Evolutionary conservation across 2,329 filamentous ascomycete species (phyloP).

Genomic region (Talaromyces amestolkiae): DNA sequence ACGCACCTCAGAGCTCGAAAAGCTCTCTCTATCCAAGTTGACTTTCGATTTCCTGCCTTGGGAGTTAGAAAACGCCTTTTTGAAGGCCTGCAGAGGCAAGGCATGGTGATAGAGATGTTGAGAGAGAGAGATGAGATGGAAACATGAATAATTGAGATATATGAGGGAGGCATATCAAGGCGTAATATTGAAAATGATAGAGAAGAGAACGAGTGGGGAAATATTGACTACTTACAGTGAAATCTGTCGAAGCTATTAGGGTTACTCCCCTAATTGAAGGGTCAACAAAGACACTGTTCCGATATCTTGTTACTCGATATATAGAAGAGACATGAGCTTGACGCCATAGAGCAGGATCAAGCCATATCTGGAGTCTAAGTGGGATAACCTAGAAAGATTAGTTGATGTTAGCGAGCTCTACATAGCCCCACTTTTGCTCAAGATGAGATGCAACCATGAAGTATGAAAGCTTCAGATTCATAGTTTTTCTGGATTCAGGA

Average conservation of each 20-base stretch:
- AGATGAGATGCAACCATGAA: neutral
- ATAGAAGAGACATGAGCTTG: neutral
- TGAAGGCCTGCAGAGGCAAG: neutral
- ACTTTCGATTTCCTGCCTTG: neutral
- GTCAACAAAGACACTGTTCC: neutral
- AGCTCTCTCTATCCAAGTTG: neutral
- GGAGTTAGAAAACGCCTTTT: neutral
- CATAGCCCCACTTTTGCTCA: neutral
- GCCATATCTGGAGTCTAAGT: neutral
- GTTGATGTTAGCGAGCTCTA: neutral
- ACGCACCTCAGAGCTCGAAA: conserved; percentile 1
- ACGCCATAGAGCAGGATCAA: conserved; percentile 3
- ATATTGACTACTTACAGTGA: neutral
- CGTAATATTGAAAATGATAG: neutral
- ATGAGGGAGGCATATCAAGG: neutral
- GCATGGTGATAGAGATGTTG: neutral
- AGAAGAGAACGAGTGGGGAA: neutral
- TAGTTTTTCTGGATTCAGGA: neutral
- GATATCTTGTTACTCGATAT: neutral
- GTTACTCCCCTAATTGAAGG: neutral
- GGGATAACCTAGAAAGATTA: neutral
- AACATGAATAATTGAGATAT: neutral
- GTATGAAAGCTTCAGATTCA: neutral
- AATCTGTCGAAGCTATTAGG: neutral
- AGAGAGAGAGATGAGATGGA: neutral